A percentile compares a stretch with the other conserved stretches of the same genome.
These are phyloP conservation scores for Colletotrichum tropicale DNA, from an alignment of 2,329 filamentous ascomycete genomes.

Conservation along the genomic window DNA sequence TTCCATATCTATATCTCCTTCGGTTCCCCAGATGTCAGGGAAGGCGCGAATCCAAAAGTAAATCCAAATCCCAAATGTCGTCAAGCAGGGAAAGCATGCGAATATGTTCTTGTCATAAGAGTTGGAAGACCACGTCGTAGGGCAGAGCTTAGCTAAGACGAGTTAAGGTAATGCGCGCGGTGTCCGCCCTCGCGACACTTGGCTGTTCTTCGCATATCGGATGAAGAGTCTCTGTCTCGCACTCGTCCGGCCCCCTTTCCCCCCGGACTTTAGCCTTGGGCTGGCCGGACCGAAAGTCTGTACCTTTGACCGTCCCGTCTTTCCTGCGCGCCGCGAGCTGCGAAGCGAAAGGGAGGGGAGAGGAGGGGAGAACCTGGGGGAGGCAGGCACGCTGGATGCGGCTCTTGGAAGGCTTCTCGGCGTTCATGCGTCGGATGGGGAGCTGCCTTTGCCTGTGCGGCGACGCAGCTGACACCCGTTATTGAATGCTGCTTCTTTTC, in stretches of 20 bases:
- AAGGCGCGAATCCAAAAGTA: neutral
- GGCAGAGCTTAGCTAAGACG: neutral
- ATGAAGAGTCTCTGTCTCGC: neutral
- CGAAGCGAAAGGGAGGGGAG: neutral
- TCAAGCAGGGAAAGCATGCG: neutral
- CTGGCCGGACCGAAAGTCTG: neutral
- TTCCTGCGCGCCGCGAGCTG: neutral
- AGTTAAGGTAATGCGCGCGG: neutral
- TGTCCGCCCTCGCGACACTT: neutral
- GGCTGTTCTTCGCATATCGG: neutral
- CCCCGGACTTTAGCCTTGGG: neutral
- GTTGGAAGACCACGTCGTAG: neutral
- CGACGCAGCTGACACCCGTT: neutral
- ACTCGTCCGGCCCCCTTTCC: neutral
- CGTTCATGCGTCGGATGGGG: neutral
- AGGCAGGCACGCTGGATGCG: neutral
- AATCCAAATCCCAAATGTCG: neutral
- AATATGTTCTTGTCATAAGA: neutral
- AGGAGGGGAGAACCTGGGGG: neutral
- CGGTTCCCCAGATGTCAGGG: neutral
- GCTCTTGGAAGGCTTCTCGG: slow-evolving; percentile 6
- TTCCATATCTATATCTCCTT: neutral
- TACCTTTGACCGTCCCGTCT: neutral
- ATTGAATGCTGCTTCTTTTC: no score
- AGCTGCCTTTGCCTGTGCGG: neutral